These are phyloP conservation scores for Aspergillus intermedius DNA, from an alignment of 2,329 filamentous ascomycete species.

Conservation along the genomic window DNA sequence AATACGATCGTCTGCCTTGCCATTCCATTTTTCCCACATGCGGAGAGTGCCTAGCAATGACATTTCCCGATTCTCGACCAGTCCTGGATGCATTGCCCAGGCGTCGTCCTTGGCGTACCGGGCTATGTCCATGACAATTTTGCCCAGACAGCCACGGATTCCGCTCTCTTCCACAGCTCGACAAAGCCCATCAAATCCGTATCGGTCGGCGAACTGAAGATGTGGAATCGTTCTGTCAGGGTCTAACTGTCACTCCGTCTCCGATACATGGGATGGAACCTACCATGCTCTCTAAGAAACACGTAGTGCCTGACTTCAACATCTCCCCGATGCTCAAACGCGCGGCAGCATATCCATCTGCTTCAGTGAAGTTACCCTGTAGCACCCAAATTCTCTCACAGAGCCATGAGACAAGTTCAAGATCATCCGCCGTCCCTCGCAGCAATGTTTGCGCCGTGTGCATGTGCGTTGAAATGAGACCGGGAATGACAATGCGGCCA, in stretches of 20 bases:
- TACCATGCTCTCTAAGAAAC: conserved; percentile 49
- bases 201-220: conserved; percentile 39
- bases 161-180: conserved; percentile 40
- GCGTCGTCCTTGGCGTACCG: conserved; percentile 38
- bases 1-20: conserved; percentile 35
- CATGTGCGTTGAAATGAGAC: conserved; percentile 47
- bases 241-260: background rate
- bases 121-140: conserved; percentile 41
- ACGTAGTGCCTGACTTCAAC: conserved; percentile 46
- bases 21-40: conserved; percentile 31
- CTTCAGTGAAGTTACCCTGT: conserved; percentile 39
- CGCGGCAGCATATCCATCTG: conserved; percentile 46
- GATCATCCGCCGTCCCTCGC: conserved; percentile 44
- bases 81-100: conserved; percentile 40
- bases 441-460: conserved; percentile 45
- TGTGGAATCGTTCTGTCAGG: conserved; percentile 3
- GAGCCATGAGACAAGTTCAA: conserved; percentile 47
- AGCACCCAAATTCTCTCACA: conserved; percentile 48
- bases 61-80: conserved; percentile 36
- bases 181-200: conserved; percentile 42
- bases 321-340: conserved; percentile 47
- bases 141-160: conserved; percentile 40
- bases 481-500: conserved; percentile 44
- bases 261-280: background rate
- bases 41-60: conserved; percentile 36